Evolutionary conservation across 2,329 filamentous ascomycete genomes (phyloP), one percentile per base, ranked within the genome.

Genomic region (Rutstroemia sp.): DNA sequence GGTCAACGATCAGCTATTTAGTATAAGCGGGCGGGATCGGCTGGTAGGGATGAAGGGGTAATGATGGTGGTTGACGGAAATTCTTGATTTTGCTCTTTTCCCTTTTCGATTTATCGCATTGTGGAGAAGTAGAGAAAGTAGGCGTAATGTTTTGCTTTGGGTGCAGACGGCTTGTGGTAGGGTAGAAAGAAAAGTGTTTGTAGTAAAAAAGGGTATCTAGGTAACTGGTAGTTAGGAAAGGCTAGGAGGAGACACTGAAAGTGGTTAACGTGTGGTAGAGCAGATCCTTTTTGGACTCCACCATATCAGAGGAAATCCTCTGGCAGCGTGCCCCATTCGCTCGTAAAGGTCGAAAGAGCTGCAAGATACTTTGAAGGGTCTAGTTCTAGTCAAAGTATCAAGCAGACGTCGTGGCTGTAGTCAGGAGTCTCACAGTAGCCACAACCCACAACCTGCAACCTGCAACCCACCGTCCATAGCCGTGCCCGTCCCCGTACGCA

Each of bases 1-100:
- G 25, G 44, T 45, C 38, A 45, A 45, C 38, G 46, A 51, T 55
- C 53, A 55, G 38, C 39, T 44, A 37, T 56, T 44, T 23, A 51
- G 42, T 34, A 49, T 25, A 56, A 56, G 53, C 37, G 42, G 30
- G 49, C 57, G 57, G 53, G 48, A 50, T 52, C 53, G 54, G 53
- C 48, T 52, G 21, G 30, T 47, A 39, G 45, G 45, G 50, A 45
- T 45, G 38, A 58, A 54, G 38, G 53, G 53, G 47, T 50, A 23
- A 50, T 27, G 47, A 56, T 51, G 47, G 27, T 34, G 19, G 37
- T 50, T 55, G 47, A 16, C 18, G 45, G 45, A 49, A 49, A 54
- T 49, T 54, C 52, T 23, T 49, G n/a, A 49, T 49, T 49, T 34
- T 34, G 30, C 10, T 23, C 34, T 18, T 49, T 51, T 25, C 44